Evolutionary conservation across 805 yeast genomes (phyloP).

Genomic region (Metschnikowia hibisci): DNA sequence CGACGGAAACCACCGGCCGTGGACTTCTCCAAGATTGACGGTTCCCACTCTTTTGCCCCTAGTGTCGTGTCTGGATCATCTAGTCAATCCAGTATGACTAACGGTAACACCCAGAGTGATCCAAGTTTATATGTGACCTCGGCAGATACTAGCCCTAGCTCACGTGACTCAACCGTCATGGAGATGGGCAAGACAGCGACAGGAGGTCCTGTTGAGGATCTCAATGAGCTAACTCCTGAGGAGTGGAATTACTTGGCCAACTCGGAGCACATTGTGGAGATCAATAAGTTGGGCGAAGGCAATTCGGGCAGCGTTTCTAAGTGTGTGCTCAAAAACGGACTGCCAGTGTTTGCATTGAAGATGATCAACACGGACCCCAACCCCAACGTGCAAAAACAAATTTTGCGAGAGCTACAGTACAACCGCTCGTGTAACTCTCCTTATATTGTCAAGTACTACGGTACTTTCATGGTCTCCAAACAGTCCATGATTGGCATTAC

Average conservation of each 20-base stretch:
- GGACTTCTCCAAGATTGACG: conserved; percentile 35
- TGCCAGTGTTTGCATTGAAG: conserved; percentile 76
- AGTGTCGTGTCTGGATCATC: conserved; percentile 4
- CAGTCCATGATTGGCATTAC: conserved; percentile 84
- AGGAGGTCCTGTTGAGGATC: conserved; percentile 17
- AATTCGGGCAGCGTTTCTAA: conserved; percentile 87
- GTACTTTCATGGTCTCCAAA: conserved; percentile 77
- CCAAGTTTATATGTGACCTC: not conserved
- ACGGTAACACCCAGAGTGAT: conserved; percentile 2
- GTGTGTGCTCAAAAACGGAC: conserved; percentile 59
- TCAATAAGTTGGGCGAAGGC: conserved; percentile 86
- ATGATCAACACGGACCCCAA: conserved; percentile 71
- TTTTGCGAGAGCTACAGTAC: conserved; percentile 84
- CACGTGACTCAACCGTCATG: conserved; percentile 8
- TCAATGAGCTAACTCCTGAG: conserved; percentile 60
- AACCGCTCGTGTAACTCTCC: conserved; percentile 79
- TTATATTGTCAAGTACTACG: conserved; percentile 86
- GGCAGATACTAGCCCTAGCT: conserved; percentile 5
- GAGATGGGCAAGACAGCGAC: not conserved
- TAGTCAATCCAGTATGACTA: conserved; percentile 5
- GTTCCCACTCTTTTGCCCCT: conserved; percentile 20
- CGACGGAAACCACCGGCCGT: conserved; percentile 43
- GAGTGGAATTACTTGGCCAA: conserved; percentile 70
- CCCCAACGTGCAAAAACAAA: conserved; percentile 85
- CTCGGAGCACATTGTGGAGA: conserved; percentile 57